phyloP scores from a whole-genome alignment of 257 asterid genomes.

The Rehmannia glutinosa region DNA sequence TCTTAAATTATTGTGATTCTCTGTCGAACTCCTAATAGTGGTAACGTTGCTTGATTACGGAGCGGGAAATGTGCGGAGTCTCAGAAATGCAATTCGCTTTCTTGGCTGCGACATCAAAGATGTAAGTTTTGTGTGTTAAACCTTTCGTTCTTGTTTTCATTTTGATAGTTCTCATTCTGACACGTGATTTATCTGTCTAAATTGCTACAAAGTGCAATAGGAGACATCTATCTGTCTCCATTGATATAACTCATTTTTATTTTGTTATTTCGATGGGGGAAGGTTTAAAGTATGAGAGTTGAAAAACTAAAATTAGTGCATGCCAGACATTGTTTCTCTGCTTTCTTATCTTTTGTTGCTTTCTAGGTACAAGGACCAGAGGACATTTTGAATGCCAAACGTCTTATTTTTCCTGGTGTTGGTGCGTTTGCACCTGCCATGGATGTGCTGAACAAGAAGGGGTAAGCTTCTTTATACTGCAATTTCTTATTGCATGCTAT shows the following conservation, averaged over 20 bases:
- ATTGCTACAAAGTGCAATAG: background rate
- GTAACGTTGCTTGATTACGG: slow-evolving; percentile 96
- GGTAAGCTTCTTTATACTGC: slow-evolving; percentile 38
- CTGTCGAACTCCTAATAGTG: slow-evolving; percentile 34
- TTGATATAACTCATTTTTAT: background rate
- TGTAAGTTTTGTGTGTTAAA: slow-evolving; percentile 30
- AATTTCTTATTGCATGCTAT: background rate
- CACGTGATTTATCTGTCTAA: background rate
- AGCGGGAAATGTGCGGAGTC: slow-evolving; percentile 96
- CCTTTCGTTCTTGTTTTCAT: background rate
- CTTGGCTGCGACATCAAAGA: slow-evolving; percentile 82
- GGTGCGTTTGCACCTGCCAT: slow-evolving; percentile 98
- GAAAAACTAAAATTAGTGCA: background rate
- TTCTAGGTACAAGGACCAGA: slow-evolving; percentile 75
- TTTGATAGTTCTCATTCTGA: background rate
- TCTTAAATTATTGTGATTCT: background rate
- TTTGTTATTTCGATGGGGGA: background rate
- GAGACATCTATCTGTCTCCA: background rate
- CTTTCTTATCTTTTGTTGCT: background rate
- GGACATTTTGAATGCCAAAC: slow-evolving; percentile 75
- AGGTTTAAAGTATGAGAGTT: background rate
- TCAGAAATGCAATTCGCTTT: slow-evolving; percentile 75
- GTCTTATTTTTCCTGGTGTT: slow-evolving; percentile 93
- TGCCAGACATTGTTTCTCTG: background rate
- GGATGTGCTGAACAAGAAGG: slow-evolving; percentile 77